A percentile compares a stretch with the other conserved stretches of the same genome.
phyloP scores from a whole-genome alignment of 305 asterid species.

The Fraxinus angustifolia region DNA sequence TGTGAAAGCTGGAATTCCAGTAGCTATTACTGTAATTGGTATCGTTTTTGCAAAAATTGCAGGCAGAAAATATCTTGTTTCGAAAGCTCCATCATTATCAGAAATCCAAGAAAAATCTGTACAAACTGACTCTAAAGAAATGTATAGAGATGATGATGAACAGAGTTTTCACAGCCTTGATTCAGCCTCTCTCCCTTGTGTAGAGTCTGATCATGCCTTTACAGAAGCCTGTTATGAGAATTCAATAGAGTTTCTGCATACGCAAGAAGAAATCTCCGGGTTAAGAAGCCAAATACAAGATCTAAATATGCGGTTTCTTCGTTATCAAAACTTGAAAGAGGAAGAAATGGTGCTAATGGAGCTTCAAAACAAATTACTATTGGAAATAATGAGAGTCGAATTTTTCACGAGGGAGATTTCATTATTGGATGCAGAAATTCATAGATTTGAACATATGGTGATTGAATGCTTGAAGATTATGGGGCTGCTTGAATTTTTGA shows the following conservation, averaged over 20 bases:
- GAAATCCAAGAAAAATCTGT: not conserved
- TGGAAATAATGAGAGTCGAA: constrained; percentile 42
- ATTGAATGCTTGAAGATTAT: constrained; percentile 27
- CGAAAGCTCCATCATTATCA: constrained; percentile 14
- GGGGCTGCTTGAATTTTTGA: constrained; percentile 34
- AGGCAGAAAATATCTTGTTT: constrained; percentile 21
- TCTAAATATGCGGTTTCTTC: constrained; percentile 32
- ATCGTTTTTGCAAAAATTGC: constrained; percentile 39
- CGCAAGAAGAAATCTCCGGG: constrained; percentile 28
- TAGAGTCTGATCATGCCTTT: constrained; percentile 9
- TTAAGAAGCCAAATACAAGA: constrained; percentile 33
- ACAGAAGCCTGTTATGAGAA: not conserved
- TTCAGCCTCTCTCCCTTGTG: constrained; percentile 21
- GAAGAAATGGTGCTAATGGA: constrained; percentile 41
- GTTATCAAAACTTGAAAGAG: constrained; percentile 44
- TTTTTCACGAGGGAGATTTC: constrained; percentile 34
- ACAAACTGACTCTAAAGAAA: constrained; percentile 17
- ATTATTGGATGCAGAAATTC: constrained; percentile 29
- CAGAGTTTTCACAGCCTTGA: constrained; percentile 23
- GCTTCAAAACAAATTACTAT: constrained; percentile 34
- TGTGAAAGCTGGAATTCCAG: constrained; percentile 55
- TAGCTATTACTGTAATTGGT: constrained; percentile 57
- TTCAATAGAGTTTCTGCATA: not conserved
- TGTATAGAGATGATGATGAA: constrained; percentile 14
- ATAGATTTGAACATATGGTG: constrained; percentile 36